A percentile compares a stretch with the other conserved stretches of the same genome.
Conservation (phyloP, 1,139 yeast genomes). For the Taiozyma onychis region DNA sequence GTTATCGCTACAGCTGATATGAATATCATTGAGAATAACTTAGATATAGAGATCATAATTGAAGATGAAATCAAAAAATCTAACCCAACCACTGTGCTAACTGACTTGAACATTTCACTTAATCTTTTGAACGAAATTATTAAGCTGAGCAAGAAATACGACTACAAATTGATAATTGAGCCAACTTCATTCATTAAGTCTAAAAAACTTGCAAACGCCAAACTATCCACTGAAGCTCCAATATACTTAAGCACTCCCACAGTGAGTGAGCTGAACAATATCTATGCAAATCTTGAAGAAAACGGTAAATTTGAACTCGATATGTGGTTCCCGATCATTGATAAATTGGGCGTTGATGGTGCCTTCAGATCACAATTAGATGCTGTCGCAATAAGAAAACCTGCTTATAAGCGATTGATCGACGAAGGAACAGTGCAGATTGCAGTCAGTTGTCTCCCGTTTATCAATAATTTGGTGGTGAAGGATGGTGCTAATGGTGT, state of each 20-base stretch:
- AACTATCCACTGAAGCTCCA: conserved; percentile 7
- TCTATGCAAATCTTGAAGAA: conserved; percentile 44
- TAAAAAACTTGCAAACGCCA: conserved; percentile 11
- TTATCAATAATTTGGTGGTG: conserved; percentile 57
- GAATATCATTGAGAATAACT: conserved; percentile 51
- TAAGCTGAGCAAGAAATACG: conserved; percentile 18
- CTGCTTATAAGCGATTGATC: conserved; percentile 25
- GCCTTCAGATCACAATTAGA: conserved; percentile 19
- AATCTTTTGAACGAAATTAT: conserved; percentile 37
- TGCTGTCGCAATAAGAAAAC: conserved; percentile 10
- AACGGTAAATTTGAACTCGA: conserved; percentile 55
- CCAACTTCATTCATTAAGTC: conserved; percentile 75
- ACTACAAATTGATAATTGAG: conserved; percentile 48
- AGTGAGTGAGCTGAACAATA: conserved; percentile 47
- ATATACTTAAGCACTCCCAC: conserved; percentile 44
- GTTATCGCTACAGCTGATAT: conserved; percentile 82
- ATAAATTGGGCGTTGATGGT: conserved; percentile 49
- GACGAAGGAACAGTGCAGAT: conserved; percentile 59
- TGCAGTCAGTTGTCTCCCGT: conserved; percentile 67
- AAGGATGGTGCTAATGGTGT: conserved; percentile 70
- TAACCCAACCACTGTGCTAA: conserved; percentile 42
- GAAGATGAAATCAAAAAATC: conserved; percentile 28
- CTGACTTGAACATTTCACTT: conserved; percentile 65
- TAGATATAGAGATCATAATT: conserved; percentile 40
- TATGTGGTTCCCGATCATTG: conserved; percentile 71